Conservation (phyloP, 768 basidiomycete genomes). For the Termitomyces sp. region DNA sequence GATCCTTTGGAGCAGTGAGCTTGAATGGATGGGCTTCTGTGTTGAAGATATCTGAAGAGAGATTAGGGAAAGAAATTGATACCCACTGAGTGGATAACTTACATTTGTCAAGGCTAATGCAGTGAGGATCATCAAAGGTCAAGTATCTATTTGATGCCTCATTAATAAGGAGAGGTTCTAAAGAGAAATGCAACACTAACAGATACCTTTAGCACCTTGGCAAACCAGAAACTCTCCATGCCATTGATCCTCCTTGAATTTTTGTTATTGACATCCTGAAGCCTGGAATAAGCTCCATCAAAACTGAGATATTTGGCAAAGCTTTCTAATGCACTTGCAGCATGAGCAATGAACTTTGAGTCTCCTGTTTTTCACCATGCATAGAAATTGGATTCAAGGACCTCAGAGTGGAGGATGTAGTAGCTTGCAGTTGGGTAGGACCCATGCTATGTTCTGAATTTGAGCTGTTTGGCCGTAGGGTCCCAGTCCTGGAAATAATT, state of each 20-base stretch:
- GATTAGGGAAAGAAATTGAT: not conserved
- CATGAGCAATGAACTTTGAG: conserved; percentile 63
- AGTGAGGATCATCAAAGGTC: conserved; percentile 68
- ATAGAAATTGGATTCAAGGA: conserved; percentile 80
- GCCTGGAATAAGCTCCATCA: conserved; percentile 46
- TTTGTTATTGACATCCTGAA: conserved; percentile 53
- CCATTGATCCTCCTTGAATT: conserved; percentile 48
- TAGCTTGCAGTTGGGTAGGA: conserved; percentile 56
- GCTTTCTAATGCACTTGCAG: conserved; percentile 52
- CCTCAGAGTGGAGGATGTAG: conserved; percentile 74
- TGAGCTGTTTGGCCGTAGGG: conserved; percentile 36
- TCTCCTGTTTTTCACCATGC: conserved; percentile 75
- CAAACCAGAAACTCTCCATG: conserved; percentile 70
- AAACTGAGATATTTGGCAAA: conserved; percentile 51
- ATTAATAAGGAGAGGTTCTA: not conserved
- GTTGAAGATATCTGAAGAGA: conserved; percentile 56
- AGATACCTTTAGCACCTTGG: conserved; percentile 76
- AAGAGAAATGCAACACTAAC: conserved; percentile 30
- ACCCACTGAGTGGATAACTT: conserved; percentile 20
- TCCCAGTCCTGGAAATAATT: conserved; percentile 53
- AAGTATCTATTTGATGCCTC: conserved; percentile 45
- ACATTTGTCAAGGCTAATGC: conserved; percentile 67
- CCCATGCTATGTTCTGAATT: conserved; percentile 62
- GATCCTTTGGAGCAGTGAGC: conserved; percentile 41
- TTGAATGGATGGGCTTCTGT: conserved; percentile 71